Percentiles rank a stretch among this genome's conserved stretches.
phyloP scores from a whole-genome alignment of 176 grass and related monocot species.

The Chloris gayana region DNA sequence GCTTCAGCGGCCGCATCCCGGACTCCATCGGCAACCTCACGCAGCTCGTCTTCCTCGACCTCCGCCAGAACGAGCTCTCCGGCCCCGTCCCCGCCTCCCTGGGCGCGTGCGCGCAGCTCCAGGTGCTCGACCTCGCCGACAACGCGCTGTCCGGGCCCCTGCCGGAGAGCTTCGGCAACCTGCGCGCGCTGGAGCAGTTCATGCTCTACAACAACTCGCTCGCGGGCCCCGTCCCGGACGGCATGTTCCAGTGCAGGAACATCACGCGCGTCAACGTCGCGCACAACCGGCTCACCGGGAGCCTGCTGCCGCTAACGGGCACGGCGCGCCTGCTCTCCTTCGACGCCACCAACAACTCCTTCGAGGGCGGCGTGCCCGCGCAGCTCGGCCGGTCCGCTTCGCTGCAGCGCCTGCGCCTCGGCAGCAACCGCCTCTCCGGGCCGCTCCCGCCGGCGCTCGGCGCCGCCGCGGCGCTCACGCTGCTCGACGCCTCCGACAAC shows the following conservation, averaged over 20 bases:
- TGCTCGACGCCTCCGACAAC: slow-evolving; percentile 75
- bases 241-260: slow-evolving; percentile 93
- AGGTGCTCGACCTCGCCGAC: slow-evolving; percentile 78
- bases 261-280: slow-evolving; percentile 90
- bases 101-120: slow-evolving; percentile 60
- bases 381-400: slow-evolving; percentile 72
- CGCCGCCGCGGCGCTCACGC: slow-evolving; percentile 46
- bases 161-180: slow-evolving; percentile 64
- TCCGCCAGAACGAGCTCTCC: slow-evolving; percentile 85
- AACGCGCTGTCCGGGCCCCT: slow-evolving; percentile 67
- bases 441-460: slow-evolving; percentile 67
- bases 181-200: slow-evolving; percentile 76
- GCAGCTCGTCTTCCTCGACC: slow-evolving; percentile 67
- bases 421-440: slow-evolving; percentile 64
- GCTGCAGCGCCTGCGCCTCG: slow-evolving; percentile 78
- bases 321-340: slow-evolving; percentile 76
- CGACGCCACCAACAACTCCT: slow-evolving; percentile 83
- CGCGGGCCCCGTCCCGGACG: slow-evolving; percentile 67
- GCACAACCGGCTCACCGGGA: slow-evolving; percentile 77
- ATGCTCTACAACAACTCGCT: slow-evolving; percentile 99
- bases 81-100: slow-evolving; percentile 67
- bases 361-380: slow-evolving; percentile 62
- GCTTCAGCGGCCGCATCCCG: slow-evolving; percentile 74
- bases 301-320: slow-evolving; percentile 76
- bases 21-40: slow-evolving; percentile 63